Evolutionary conservation across 2,329 filamentous ascomycete species (phyloP).

Genomic region (Lachnum nothofagi): DNA sequence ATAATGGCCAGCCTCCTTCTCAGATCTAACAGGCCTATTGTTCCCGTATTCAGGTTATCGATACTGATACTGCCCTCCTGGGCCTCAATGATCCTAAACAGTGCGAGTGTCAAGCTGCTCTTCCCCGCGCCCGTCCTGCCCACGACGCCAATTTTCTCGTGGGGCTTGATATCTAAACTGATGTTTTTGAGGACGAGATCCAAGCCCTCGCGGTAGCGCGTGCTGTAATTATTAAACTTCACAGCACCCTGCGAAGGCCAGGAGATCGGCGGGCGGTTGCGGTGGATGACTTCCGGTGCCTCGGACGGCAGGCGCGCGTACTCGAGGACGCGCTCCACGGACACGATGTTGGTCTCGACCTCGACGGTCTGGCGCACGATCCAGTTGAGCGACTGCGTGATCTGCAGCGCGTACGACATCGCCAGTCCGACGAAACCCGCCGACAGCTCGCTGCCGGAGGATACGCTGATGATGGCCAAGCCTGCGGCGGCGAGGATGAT

Average conservation of each 20-base stretch:
- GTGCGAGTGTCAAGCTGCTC: slow-evolving; percentile 82
- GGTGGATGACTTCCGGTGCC: slow-evolving; percentile 87
- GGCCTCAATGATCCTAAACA: slow-evolving; percentile 95
- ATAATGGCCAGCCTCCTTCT: slow-evolving; percentile 90
- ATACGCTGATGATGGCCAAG: slow-evolving; percentile 75
- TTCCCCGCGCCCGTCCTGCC: slow-evolving; percentile 95
- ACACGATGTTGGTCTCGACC: slow-evolving; percentile 99
- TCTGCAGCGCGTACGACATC: slow-evolving; percentile 96
- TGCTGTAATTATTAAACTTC: slow-evolving; percentile 89
- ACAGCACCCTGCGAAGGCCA: slow-evolving; percentile 90
- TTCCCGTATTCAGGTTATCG: slow-evolving; percentile 81
- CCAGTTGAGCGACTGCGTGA: slow-evolving; percentile 97
- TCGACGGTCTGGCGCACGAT: slow-evolving; percentile 97
- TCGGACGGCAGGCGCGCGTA: slow-evolving; percentile 89
- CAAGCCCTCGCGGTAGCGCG: slow-evolving; percentile 81
- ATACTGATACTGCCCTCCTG: slow-evolving; percentile 79
- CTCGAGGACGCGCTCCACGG: slow-evolving; percentile 93
- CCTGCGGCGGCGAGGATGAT: slow-evolving; percentile 86
- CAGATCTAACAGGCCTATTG: slow-evolving; percentile 84
- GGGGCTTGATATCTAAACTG: slow-evolving; percentile 84
- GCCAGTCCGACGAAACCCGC: slow-evolving; percentile 80
- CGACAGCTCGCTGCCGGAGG: slow-evolving; percentile 57
- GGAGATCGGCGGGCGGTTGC: slow-evolving; percentile 77
- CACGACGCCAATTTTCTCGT: slow-evolving; percentile 97
- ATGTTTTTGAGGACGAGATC: slow-evolving; percentile 92